Base-by-base conservation (phyloP, 148 eudicot species). In the Rhododendron ferrugineum region DNA sequence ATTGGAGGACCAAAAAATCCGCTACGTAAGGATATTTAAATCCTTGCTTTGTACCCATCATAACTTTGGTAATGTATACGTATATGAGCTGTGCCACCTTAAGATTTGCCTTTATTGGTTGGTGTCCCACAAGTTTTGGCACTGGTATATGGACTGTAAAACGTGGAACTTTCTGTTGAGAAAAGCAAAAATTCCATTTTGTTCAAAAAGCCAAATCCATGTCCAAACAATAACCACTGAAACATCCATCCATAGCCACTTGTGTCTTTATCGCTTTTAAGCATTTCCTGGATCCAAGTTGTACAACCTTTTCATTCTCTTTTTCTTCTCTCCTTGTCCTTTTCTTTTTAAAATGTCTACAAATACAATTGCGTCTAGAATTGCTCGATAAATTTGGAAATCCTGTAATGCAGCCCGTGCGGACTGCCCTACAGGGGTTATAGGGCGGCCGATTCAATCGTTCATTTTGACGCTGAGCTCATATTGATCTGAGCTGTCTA, bases 201-300 rank as follows among this genome's bases (percentile, higher is more conserved):
- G 28, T 11, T 16, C 22, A 5, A 28, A 79, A 50, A 14, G 42
- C 37, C 11, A 79, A 49, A 32, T 42, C 28, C 15, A 68, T 37
- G 64, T 26, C 42, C 58, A 81, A 23, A 79, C 60, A 85, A 80
- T 32, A 34, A 68, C 84, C 81, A 76, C 78, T 4, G 5, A 16
- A 68, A 72, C 75, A 11, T 66, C 50, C 34, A n/a, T 20, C 68
- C 78, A 47, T 66, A 79, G 74, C 47, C 80, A 26, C 81, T 14
- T 11, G 16, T 56, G 3, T 47, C 10, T 18, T 70, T 11, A 0
- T 46, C 70, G 11, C 30, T 28, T 77, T 36, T 58, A 46, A 0
- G 20, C 36, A 37, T 77, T 75, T 58, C 60, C 64, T 85, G 22
- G 36, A 5, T 18, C 44, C 44, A 52, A 32, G 32, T 54, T 60